phyloP scores from a whole-genome alignment of 1,284 basidiomycete species.

The Malassezia obtusa region DNA sequence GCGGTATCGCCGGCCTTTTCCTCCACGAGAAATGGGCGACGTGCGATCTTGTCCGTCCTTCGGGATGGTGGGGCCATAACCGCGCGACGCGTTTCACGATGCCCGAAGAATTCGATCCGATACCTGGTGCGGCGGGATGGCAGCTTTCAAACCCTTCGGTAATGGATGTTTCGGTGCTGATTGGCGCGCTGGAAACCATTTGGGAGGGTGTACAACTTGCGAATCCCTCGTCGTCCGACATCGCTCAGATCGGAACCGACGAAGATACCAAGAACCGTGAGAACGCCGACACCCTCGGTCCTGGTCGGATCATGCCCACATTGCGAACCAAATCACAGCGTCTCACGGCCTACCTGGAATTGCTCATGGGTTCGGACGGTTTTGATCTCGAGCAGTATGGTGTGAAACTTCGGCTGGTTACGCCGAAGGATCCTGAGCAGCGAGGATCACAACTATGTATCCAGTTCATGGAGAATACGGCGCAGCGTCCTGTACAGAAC shows the following conservation, averaged over 20 bases:
- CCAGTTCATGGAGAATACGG: constrained; percentile 22
- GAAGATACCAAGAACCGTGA: background rate
- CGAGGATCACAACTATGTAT: constrained; percentile 38
- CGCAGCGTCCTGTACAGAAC: background rate
- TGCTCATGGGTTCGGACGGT: constrained; percentile 24
- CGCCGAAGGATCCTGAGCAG: constrained; percentile 29
- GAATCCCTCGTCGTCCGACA: background rate
- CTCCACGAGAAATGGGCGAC: constrained; percentile 64
- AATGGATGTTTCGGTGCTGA: constrained; percentile 56
- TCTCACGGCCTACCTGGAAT: constrained; percentile 38
- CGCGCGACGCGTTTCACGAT: constrained; percentile 77
- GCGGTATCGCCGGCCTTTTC: constrained; percentile 85
- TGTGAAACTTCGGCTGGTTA: constrained; percentile 27
- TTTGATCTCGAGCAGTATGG: constrained; percentile 24
- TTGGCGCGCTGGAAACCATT: constrained; percentile 30
- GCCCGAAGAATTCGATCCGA: constrained; percentile 71
- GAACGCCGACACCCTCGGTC: constrained; percentile 16
- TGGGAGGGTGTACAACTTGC: background rate
- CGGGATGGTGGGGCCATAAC: constrained; percentile 97
- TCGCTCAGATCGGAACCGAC: background rate
- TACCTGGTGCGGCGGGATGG: constrained; percentile 82
- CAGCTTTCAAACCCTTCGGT: constrained; percentile 88
- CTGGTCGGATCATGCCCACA: constrained; percentile 34
- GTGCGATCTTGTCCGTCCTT: constrained; percentile 54
- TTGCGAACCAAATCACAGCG: constrained; percentile 28